phyloP scores from a whole-genome alignment of 768 basidiomycete species.

The Mycena kentingensis region DNA sequence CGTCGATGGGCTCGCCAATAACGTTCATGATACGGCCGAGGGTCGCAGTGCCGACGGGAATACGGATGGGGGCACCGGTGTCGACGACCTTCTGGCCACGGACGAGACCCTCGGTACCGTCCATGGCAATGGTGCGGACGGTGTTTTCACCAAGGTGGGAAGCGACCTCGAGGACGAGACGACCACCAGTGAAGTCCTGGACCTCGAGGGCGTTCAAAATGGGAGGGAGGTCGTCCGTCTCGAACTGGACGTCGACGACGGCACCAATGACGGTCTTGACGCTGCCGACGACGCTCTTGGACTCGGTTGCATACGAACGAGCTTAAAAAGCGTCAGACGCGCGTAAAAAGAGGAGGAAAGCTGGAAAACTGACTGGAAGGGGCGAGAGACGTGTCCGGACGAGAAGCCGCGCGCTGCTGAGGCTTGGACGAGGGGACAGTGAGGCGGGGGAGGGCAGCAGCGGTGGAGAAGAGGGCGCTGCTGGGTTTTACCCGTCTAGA shows the following conservation, averaged over 20 bases:
- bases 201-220: slow-evolving; percentile 99
- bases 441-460: slow-evolving; percentile 58
- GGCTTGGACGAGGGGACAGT: slow-evolving; percentile 41
- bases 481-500: no score
- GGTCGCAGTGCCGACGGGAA: slow-evolving; percentile 92
- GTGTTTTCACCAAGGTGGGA: slow-evolving; percentile 99
- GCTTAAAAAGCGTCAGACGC: slow-evolving; percentile 38
- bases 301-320: slow-evolving; percentile 91
- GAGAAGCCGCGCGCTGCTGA: slow-evolving; percentile 46
- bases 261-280: slow-evolving; percentile 99
- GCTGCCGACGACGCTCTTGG: slow-evolving; percentile 68
- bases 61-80: slow-evolving; percentile 94
- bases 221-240: slow-evolving; percentile 90
- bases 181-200: slow-evolving; percentile 89
- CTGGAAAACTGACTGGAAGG: slow-evolving; percentile 56
- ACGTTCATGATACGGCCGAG: slow-evolving; percentile 99
- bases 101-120: slow-evolving; percentile 99
- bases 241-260: slow-evolving; percentile 99
- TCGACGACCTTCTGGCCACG: slow-evolving; percentile 97
- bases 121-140: slow-evolving; percentile 99
- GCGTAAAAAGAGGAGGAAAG: slow-evolving; percentile 13
- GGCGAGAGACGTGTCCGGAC: slow-evolving; percentile 47
- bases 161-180: slow-evolving; percentile 98
- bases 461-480: slow-evolving; percentile 80
- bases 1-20: slow-evolving; percentile 99